Evolutionary conservation across 768 basidiomycete genomes (phyloP), one percentile per base, ranked within the genome.

Genomic region (Kwoniella dendrophila): DNA sequence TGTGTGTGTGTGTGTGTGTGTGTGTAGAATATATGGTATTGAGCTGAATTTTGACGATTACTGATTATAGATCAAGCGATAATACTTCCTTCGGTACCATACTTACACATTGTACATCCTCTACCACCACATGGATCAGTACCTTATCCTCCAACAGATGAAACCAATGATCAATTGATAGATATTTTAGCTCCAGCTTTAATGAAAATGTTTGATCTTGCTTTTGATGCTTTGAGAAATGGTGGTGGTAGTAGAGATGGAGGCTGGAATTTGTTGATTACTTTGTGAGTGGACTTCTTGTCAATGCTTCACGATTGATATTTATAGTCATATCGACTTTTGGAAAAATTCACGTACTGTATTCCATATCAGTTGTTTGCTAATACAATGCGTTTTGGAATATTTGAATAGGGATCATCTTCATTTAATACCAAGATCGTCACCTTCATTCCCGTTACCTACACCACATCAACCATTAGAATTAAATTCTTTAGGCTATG

Each of bases 401-500:
- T 8, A 38, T 14, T 10, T 43, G 20, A n/a, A n/a, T 33, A 72
- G 71, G 24, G 86, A 89, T 61, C 92, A 97, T 80, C 81, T 97
- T 60, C 87, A 95, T 77, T 59, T 96, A 59, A 86, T 97, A 71
- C 94, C 94, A 30, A 86, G 94, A 38, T 82, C 82, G 50, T 24
- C 59, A 12, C 75, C 77, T 1, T 65, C 71, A 1, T 76, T 71
- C 70, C 66, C 67, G 3, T 61, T 78, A 0, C 63, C 69, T 1
- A 12, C 52, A 32, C 52, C 62, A 5, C 56, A 66, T 29, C 38
- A 59, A 50, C 40, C 59, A 56, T 71, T 97, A 27, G 85, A 85
- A 70, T 82, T 97, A 43, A 96, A 97, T 77, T 84, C 94, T 45
- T 83, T 96, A 49, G 94, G 90, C 14, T 96, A 88, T 75, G 89